Percentiles rank a stretch among this genome's conserved stretches.
phyloP scores from a whole-genome alignment of 1,284 basidiomycete species.

The Grifola frondosa region DNA sequence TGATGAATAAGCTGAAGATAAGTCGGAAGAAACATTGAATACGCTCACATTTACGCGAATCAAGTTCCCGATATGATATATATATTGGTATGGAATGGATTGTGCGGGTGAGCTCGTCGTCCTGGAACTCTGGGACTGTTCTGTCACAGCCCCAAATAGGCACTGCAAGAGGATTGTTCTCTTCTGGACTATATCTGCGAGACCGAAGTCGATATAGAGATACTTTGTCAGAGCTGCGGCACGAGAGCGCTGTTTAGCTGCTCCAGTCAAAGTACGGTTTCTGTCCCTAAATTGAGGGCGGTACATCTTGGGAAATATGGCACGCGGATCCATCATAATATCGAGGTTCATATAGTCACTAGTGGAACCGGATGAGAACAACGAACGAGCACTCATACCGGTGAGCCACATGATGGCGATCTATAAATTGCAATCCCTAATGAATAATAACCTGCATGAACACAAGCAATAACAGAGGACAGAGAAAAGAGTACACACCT shows the following conservation, averaged over 20 bases:
- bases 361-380: too few species aligned
- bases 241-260: conserved; percentile 26
- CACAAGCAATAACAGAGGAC: too few species aligned
- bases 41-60: too few species aligned
- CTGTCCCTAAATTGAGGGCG: conserved; percentile 23
- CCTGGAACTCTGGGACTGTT: conserved; percentile 19
- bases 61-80: conserved; percentile 33
- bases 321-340: conserved; percentile 36
- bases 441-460: too few species aligned
- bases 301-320: conserved; percentile 26
- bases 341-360: conserved; percentile 40
- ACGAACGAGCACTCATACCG: conserved; percentile 3
- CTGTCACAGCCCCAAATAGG: conserved; percentile 18
- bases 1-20: too few species aligned
- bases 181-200: conserved; percentile 19
- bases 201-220: conserved; percentile 36
- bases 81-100: conserved; percentile 31
- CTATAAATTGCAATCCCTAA: conserved; percentile 12
- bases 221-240: conserved; percentile 32
- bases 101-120: conserved; percentile 11
- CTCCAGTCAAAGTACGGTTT: conserved; percentile 20
- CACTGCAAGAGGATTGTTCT: conserved; percentile 15
- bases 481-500: conserved; percentile 24
- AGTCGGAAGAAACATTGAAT: too few species aligned
- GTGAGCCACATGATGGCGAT: conserved; percentile 7